Base-by-base conservation (phyloP, 768 basidiomycete species). In the Mrakia frigida region DNA sequence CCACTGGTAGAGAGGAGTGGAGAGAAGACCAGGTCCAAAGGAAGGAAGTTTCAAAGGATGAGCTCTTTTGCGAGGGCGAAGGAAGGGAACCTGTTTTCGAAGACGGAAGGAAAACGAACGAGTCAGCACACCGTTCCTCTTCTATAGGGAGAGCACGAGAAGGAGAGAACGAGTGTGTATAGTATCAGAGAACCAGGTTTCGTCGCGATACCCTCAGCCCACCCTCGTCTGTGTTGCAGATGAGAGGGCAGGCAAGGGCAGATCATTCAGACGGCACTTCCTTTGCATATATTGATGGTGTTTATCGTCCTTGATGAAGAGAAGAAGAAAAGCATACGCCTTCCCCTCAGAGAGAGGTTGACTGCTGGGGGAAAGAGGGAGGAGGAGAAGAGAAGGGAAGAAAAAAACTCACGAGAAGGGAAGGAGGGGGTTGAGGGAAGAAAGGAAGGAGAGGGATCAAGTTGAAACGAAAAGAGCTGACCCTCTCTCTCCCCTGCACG, bases 281-380 rank as follows among this genome's bases (percentile, higher is more conserved):
- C 72, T 73, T 50, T 50, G 46, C 46, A 56, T 56, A 56, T 56
- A 31, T 56, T 73, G 53, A 35, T 56, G 72, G 31, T 33, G 72
- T 53, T 60, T 73, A 53, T 60, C 72, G 33, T 73, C 72, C 25
- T 73, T 37, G 33, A 11, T 31, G 14, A 53, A 46, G 6, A 6
- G 21, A 53, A 28, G 31, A 31, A n/a, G 31, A 67, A 21, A n/a
- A n/a, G n/a, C n/a, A n/a, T n/a, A 46, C 68, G 43, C 68, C 43
- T 41, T 13, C 68, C 68, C n/a, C 31, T 18, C 14, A n/a, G 35
- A 67, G 9, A 41, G 39, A 69, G 68, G 43, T 50, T 23, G 68
- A 69, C 43, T n/a, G 68, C 37, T 41, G 5, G 25, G n/a, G 9
- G 41, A 9, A 21, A 5, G 41, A n/a, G 41, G n/a, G n/a, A 23